A percentile compares a stretch with the other conserved stretches of the same genome.
Conservation (phyloP, 108 stramenopile genomes). For the Seminavis robusta region DNA sequence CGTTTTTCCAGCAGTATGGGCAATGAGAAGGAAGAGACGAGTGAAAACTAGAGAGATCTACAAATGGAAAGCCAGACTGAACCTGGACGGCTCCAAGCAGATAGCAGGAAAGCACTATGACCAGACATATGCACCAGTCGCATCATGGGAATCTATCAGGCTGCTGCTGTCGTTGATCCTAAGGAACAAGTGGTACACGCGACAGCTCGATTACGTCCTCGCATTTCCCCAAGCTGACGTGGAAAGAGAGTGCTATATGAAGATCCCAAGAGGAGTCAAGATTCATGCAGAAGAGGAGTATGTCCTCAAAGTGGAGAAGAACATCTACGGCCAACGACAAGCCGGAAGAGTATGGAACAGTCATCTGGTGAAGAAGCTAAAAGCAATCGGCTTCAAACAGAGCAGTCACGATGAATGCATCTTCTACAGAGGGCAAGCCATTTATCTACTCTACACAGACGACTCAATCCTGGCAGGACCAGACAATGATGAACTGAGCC, state of each 20-base stretch:
- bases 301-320: conserved; percentile 18
- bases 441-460: conserved; percentile 37
- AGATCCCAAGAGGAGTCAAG: conserved; percentile 29
- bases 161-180: conserved; percentile 20
- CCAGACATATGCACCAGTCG: conserved; percentile 52
- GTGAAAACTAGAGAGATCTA: conserved; percentile 34
- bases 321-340: conserved; percentile 39
- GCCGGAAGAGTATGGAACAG: conserved; percentile 40
- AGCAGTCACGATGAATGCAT: conserved; percentile 39
- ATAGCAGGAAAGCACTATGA: conserved; percentile 22
- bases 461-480: conserved; percentile 24
- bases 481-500: conserved; percentile 9
- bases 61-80: conserved; percentile 28
- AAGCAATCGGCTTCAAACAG: conserved; percentile 21
- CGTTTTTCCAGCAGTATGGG: conserved; percentile 44
- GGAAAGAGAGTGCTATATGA: conserved; percentile 27
- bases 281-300: conserved; percentile 11
- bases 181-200: conserved; percentile 22
- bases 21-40: conserved; percentile 37
- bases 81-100: conserved; percentile 23
- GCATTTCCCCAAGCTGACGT: conserved; percentile 34
- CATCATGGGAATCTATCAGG: conserved; percentile 34
- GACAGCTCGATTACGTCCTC: conserved; percentile 44
- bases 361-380: conserved; percentile 21
- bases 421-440: conserved; percentile 21